Evolutionary conservation across 2,329 filamentous ascomycete genomes (phyloP).

Genomic region (Cladosporium oxysporum): DNA sequence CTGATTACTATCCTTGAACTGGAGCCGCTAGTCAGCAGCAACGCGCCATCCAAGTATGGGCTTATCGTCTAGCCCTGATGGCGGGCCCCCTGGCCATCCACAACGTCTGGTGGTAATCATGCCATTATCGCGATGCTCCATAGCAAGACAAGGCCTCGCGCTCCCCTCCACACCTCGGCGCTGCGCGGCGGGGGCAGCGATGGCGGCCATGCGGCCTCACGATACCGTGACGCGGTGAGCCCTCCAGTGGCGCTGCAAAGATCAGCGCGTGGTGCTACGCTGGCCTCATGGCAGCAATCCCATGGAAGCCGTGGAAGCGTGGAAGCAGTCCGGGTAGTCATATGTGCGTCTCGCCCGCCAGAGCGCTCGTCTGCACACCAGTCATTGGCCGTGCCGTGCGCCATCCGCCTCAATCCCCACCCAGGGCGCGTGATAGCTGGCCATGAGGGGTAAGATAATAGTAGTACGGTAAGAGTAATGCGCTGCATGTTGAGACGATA

Average conservation of each 20-base stretch:
- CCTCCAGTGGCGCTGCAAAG: slow-evolving; percentile 1
- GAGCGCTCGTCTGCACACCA: slow-evolving; percentile 8
- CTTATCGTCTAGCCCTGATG: slow-evolving; percentile 3
- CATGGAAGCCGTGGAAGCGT: slow-evolving; percentile 6
- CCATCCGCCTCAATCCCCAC: slow-evolving; percentile 2
- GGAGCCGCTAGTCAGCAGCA: slow-evolving; percentile 8
- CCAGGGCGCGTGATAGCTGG: slow-evolving; percentile 16
- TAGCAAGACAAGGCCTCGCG: background rate
- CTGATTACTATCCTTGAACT: slow-evolving; percentile 5
- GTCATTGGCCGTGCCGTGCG: slow-evolving; percentile 18
- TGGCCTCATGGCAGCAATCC: slow-evolving; percentile 12
- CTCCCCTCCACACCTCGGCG: slow-evolving; percentile 19
- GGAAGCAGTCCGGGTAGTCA: slow-evolving; percentile 5
- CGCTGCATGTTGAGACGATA: slow-evolving; percentile 6
- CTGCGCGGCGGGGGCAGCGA: background rate
- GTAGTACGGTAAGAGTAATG: slow-evolving; percentile 5
- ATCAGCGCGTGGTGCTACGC: slow-evolving; percentile 13
- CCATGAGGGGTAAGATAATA: slow-evolving; percentile 16
- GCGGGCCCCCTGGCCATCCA: background rate
- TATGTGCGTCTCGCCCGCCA: slow-evolving; percentile 5
- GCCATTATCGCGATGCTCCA: background rate
- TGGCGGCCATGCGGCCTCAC: background rate
- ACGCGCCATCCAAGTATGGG: background rate
- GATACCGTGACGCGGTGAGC: slow-evolving; percentile 18
- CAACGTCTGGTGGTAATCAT: background rate